Conservation (phyloP, 305 asterid genomes). For the Fraxinus greggii region DNA sequence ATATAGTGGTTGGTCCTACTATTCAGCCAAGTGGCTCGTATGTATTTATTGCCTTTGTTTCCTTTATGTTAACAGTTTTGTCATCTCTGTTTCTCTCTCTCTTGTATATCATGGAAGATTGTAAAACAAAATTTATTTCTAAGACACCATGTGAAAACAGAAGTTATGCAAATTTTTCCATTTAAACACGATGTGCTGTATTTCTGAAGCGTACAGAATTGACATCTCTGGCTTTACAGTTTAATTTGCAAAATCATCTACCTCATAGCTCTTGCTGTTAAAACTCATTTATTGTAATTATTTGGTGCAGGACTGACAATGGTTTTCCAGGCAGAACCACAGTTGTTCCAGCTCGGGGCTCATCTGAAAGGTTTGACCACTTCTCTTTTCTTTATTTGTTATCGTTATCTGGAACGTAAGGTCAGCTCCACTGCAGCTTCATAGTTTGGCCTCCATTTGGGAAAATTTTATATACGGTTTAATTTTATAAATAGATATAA, state of each 20-base stretch:
- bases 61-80: slow-evolving; percentile 8
- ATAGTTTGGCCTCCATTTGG: neutral
- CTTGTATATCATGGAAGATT: slow-evolving; percentile 4
- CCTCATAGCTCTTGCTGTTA: neutral
- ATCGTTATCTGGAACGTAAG: slow-evolving; percentile 11
- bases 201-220: slow-evolving; percentile 6
- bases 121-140: neutral
- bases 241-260: neutral
- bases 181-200: neutral
- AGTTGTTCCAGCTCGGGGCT: slow-evolving; percentile 46
- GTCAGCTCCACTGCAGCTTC: slow-evolving; percentile 9
- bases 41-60: slow-evolving; percentile 29
- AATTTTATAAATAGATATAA: neutral
- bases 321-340: slow-evolving; percentile 60
- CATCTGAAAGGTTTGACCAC: slow-evolving; percentile 69
- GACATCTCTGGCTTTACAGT: slow-evolving; percentile 5
- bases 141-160: slow-evolving; percentile 2
- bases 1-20: slow-evolving; percentile 61
- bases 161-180: neutral
- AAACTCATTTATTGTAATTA: slow-evolving; percentile 8
- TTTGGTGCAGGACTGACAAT: slow-evolving; percentile 53
- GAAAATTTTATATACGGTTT: neutral
- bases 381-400: slow-evolving; percentile 20
- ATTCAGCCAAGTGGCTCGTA: slow-evolving; percentile 56
- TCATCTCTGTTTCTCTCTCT: slow-evolving; percentile 4